A percentile compares a stretch with the other conserved stretches of the same genome.
Evolutionary conservation across 2,329 filamentous ascomycete genomes (phyloP).

Genomic region (Claviceps africana): DNA sequence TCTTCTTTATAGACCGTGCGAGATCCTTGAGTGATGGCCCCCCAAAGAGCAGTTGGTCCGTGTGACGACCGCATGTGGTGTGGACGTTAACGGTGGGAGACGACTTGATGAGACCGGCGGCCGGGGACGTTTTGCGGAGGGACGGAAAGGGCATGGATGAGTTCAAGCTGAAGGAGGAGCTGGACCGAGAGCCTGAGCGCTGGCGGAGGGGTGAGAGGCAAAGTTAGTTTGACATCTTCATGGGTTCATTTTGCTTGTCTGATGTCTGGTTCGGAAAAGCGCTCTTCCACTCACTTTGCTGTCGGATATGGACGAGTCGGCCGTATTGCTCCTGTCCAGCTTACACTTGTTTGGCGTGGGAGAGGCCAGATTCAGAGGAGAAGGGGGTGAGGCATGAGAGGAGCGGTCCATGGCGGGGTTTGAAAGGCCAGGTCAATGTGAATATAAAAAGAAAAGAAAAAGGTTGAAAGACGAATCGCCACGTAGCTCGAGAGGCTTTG

Average conservation of each 20-base stretch:
- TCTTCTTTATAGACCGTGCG: constrained; percentile 26
- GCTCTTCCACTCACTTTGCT: constrained; percentile 11
- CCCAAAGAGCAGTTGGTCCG: constrained; percentile 37
- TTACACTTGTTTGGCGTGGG: constrained; percentile 9
- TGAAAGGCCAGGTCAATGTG: not conserved
- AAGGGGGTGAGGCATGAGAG: constrained; percentile 6
- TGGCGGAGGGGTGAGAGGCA: constrained; percentile 1
- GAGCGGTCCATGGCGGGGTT: constrained; percentile 1
- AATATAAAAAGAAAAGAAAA: not conserved
- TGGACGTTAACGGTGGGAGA: constrained; percentile 34
- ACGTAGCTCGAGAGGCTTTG: not conserved
- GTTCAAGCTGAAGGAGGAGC: constrained; percentile 13
- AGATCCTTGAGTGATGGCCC: constrained; percentile 32
- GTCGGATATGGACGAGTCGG: constrained; percentile 10
- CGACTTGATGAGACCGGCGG: constrained; percentile 19
- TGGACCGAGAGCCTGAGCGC: constrained; percentile 18
- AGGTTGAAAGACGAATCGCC: not conserved
- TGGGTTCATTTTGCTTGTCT: not conserved
- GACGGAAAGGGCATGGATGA: constrained; percentile 12
- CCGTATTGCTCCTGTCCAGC: constrained; percentile 10
- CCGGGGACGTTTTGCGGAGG: constrained; percentile 17
- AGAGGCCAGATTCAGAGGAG: constrained; percentile 6
- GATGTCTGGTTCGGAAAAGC: not conserved
- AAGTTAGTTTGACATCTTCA: constrained; percentile 10
- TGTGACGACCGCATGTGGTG: constrained; percentile 41